A percentile compares a stretch with the other conserved stretches of the same genome.
phyloP scores from a whole-genome alignment of 768 basidiomycete genomes.

The Panaeolus papilionaceus region DNA sequence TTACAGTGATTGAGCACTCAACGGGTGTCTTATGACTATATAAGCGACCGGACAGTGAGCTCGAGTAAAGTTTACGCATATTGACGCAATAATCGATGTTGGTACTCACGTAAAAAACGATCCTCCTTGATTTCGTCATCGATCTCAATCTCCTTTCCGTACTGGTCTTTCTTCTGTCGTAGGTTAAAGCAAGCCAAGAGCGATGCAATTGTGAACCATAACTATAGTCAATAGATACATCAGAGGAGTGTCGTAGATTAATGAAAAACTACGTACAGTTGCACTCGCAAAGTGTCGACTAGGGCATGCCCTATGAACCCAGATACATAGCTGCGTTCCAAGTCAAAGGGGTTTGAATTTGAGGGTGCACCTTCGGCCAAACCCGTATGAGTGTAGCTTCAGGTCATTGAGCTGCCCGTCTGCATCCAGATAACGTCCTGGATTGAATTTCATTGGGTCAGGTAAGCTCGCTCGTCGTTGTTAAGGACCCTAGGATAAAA shows the following conservation, averaged over 20 bases:
- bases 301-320: conserved; percentile 14
- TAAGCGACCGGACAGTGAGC: neutral
- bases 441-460: conserved; percentile 31
- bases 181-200: conserved; percentile 27
- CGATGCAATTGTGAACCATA: conserved; percentile 29
- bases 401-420: conserved; percentile 23
- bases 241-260: neutral
- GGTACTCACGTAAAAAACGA: conserved; percentile 20
- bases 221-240: conserved; percentile 12
- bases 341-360: neutral
- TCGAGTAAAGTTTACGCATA: neutral
- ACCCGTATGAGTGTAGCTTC: conserved; percentile 15
- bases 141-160: conserved; percentile 28
- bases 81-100: too few species aligned
- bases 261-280: conserved; percentile 20
- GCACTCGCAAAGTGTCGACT: conserved; percentile 19
- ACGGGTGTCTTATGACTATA: conserved; percentile 19
- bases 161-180: conserved; percentile 23
- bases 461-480: conserved; percentile 29
- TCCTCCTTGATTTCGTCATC: conserved; percentile 20
- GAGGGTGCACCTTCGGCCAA: conserved; percentile 18
- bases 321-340: neutral
- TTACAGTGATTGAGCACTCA: conserved; percentile 17
- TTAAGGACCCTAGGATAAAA: conserved; percentile 23
- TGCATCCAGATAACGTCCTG: conserved; percentile 30